Conservation (phyloP, 2,329 filamentous ascomycete genomes). For the Colletotrichum horii region DNA sequence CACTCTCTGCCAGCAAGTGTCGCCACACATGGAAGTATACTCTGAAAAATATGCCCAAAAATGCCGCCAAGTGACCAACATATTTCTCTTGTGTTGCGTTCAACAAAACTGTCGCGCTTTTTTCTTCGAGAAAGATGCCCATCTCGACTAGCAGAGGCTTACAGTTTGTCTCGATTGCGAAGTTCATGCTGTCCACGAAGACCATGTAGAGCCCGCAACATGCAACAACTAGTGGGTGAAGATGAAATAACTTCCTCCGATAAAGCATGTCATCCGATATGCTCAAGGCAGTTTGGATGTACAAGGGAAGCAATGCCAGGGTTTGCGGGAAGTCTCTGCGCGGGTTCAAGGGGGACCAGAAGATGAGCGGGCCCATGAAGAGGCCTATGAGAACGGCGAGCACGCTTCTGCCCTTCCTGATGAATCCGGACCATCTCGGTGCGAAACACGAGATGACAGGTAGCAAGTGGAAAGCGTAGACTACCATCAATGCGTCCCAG, state of each 20-base stretch:
- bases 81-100: neutral
- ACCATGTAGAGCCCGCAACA: neutral
- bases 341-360: neutral
- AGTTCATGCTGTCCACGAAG: neutral
- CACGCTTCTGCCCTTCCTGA: neutral
- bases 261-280: neutral
- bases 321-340: neutral
- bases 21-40: neutral
- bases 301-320: neutral
- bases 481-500: neutral
- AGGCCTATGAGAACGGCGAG: neutral
- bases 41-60: neutral
- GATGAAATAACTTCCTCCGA: neutral
- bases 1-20: neutral
- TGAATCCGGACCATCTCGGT: neutral
- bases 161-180: neutral
- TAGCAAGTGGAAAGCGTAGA: neutral
- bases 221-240: neutral
- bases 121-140: neutral
- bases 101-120: fast-evolving
- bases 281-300: neutral
- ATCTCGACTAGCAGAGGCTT: neutral
- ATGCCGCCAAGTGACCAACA: neutral
- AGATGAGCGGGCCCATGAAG: neutral
- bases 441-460: neutral